Conservation (phyloP, 225 moss, liverwort and hornwort species). For the Physcomitrellopsis africana region DNA sequence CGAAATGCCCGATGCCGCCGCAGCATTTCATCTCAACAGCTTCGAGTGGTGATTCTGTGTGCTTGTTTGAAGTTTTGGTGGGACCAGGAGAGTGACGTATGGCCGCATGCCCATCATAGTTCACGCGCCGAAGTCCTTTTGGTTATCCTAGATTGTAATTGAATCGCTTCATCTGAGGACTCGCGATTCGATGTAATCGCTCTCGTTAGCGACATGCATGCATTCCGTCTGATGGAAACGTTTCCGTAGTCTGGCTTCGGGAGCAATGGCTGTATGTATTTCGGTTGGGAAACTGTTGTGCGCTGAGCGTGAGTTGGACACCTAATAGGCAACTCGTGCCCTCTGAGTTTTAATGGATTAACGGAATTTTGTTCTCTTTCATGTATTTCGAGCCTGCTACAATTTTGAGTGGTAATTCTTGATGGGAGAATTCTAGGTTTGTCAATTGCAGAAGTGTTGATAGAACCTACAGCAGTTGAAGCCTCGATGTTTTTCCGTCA, state of each 20-base stretch:
- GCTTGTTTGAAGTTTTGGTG: neutral
- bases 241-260: neutral
- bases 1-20: neutral
- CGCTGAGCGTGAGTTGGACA: neutral
- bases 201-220: neutral
- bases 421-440: neutral
- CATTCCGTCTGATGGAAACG: neutral
- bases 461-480: constrained; percentile 4
- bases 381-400: neutral
- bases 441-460: neutral
- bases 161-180: neutral
- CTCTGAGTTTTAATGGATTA: neutral
- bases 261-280: neutral
- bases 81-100: neutral
- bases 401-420: neutral
- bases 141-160: neutral
- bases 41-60: neutral
- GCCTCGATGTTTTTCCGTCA: constrained; percentile 10
- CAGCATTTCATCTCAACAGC: neutral
- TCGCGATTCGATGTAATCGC: neutral
- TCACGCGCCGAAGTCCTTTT: neutral
- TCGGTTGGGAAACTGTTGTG: neutral
- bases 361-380: neutral
- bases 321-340: neutral
- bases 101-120: neutral